A percentile compares a stretch with the other conserved stretches of the same genome.
These are phyloP conservation scores for Nigrospora oryzae DNA, from an alignment of 2,329 filamentous ascomycete genomes.

Conservation along the genomic window DNA sequence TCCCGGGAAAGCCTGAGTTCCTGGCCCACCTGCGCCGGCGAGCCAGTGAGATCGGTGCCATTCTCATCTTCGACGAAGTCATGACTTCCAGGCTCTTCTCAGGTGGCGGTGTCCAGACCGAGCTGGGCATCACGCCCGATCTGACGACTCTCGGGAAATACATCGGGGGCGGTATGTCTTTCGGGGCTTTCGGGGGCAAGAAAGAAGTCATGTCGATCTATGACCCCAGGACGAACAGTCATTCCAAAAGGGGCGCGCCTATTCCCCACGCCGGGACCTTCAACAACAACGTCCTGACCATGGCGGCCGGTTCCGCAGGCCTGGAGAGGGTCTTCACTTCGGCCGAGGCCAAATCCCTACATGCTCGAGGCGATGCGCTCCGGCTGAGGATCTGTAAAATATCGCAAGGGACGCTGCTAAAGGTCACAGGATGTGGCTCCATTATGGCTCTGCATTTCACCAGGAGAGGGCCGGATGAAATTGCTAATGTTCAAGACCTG, in stretches of 20 bases:
- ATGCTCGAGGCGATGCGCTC: conserved; percentile 14
- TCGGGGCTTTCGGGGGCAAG: conserved; percentile 58
- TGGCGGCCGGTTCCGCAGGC: conserved; percentile 37
- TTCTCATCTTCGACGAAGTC: conserved; percentile 65
- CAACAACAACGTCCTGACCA: conserved; percentile 50
- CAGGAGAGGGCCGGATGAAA: not conserved
- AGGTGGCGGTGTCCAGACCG: conserved; percentile 36
- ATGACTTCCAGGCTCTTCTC: conserved; percentile 53
- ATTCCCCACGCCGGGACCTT: conserved; percentile 45
- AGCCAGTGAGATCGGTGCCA: conserved; percentile 35
- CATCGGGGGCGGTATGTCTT: conserved; percentile 56
- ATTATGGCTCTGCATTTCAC: conserved; percentile 15
- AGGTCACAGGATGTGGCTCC: conserved; percentile 14
- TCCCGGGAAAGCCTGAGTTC: conserved; percentile 41
- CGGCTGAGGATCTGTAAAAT: conserved; percentile 9
- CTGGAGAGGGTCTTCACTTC: conserved; percentile 18
- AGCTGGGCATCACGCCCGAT: conserved; percentile 43
- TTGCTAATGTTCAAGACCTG: not conserved
- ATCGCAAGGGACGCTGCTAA: conserved; percentile 11
- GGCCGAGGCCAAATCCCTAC: conserved; percentile 12
- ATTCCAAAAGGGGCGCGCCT: not conserved
- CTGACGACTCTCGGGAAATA: conserved; percentile 59
- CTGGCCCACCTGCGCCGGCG: conserved; percentile 38
- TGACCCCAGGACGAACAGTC: conserved; percentile 25
- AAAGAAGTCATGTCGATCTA: conserved; percentile 49